Percentiles rank a stretch among this genome's conserved stretches.
Conservation (phyloP, 2,329 filamentous ascomycete species). For the Aspergillus sp. region DNA sequence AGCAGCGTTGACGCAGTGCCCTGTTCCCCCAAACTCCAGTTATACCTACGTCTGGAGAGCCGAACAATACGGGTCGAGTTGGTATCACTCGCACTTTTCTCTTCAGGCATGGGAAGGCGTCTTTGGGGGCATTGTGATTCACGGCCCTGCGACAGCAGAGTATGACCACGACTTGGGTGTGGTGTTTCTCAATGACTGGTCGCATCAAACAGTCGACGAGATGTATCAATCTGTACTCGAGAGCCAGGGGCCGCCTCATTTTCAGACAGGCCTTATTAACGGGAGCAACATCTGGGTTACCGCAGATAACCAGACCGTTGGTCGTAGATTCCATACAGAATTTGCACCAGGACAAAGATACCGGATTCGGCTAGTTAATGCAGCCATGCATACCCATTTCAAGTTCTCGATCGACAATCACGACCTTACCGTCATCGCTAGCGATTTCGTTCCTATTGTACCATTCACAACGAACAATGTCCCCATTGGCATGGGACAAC, state of each 20-base stretch:
- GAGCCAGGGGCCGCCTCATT: slow-evolving; percentile 22
- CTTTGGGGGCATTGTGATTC: slow-evolving; percentile 58
- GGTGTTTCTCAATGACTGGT: slow-evolving; percentile 40
- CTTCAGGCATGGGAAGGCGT: slow-evolving; percentile 55
- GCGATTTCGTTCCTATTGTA: slow-evolving; percentile 60
- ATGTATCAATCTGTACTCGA: slow-evolving; percentile 24
- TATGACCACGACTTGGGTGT: slow-evolving; percentile 42
- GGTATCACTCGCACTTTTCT: slow-evolving; percentile 40
- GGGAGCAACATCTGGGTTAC: slow-evolving; percentile 37
- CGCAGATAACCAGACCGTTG: slow-evolving; percentile 30
- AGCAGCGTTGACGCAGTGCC: slow-evolving; percentile 42
- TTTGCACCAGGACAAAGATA: slow-evolving; percentile 43
- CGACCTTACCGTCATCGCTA: slow-evolving; percentile 58
- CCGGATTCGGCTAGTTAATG: slow-evolving; percentile 32
- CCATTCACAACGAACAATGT: slow-evolving; percentile 56
- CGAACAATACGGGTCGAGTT: slow-evolving; percentile 39
- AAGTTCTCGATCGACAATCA: slow-evolving; percentile 57
- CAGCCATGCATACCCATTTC: slow-evolving; percentile 28
- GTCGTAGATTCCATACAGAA: slow-evolving; percentile 48
- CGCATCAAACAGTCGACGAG: slow-evolving; percentile 27
- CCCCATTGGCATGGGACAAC: slow-evolving; percentile 48
- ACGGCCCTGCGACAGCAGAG: slow-evolving; percentile 42
- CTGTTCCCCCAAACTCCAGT: slow-evolving; percentile 36
- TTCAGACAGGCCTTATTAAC: slow-evolving; percentile 54
- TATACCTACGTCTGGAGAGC: slow-evolving; percentile 44